phyloP scores from a whole-genome alignment of 2,329 filamentous ascomycete species.

The Fusarium tupiense region DNA sequence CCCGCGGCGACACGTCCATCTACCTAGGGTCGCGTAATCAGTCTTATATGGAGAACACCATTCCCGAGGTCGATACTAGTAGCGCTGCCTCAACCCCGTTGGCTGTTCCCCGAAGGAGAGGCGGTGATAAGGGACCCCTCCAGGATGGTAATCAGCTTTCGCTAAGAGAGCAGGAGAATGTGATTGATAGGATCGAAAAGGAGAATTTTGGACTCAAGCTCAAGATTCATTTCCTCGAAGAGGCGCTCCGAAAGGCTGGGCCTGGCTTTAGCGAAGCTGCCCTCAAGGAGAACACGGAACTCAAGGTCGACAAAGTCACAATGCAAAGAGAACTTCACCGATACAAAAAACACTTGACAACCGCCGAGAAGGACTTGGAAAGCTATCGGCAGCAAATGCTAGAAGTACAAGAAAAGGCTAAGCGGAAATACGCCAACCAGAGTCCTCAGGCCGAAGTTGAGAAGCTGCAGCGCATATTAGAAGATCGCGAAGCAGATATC shows the following conservation, averaged over 20 bases:
- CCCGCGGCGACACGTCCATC: constrained; percentile 77
- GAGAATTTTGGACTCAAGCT: constrained; percentile 97
- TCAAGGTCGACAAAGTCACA: constrained; percentile 91
- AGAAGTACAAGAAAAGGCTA: constrained; percentile 84
- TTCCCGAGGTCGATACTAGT: constrained; percentile 80
- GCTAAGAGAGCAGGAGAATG: constrained; percentile 91
- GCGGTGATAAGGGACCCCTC: constrained; percentile 72
- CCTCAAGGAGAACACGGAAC: constrained; percentile 92
- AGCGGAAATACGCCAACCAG: constrained; percentile 78
- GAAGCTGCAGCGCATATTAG: constrained; percentile 64
- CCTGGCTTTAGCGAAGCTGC: constrained; percentile 90
- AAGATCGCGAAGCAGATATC: constrained; percentile 68
- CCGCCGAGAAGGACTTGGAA: constrained; percentile 88
- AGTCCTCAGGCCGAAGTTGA: constrained; percentile 70
- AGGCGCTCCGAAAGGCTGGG: constrained; percentile 85
- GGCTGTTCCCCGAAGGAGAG: constrained; percentile 71
- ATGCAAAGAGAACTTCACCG: constrained; percentile 88
- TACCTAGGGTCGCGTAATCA: constrained; percentile 73
- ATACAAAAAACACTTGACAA: constrained; percentile 84
- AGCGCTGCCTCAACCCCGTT: constrained; percentile 87
- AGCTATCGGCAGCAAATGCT: constrained; percentile 82
- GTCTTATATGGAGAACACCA: constrained; percentile 73
- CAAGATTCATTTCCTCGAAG: constrained; percentile 96
- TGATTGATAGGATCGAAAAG: constrained; percentile 96
- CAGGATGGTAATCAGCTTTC: constrained; percentile 92